Evolutionary conservation across 2,329 filamentous ascomycete genomes (phyloP).

Genomic region (Hymenoscyphus albidus): DNA sequence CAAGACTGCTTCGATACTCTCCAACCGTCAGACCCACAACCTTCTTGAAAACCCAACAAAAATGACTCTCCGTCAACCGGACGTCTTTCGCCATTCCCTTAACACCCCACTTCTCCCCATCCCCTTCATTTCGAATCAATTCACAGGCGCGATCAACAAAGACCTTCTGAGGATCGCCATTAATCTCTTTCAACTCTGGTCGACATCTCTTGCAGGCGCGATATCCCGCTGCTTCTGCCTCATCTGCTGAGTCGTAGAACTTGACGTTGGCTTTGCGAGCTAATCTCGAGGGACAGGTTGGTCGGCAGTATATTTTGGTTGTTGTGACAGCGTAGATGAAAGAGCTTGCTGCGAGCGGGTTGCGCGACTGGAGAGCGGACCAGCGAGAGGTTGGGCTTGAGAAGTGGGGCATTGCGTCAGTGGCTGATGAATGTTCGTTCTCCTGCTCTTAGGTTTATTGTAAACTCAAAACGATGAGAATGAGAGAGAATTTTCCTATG

Average conservation of each 20-base stretch:
- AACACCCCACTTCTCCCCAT: constrained; percentile 36
- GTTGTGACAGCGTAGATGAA: constrained; percentile 50
- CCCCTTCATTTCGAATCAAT: constrained; percentile 28
- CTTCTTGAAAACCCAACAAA: constrained; percentile 56
- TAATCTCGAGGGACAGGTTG: constrained; percentile 56
- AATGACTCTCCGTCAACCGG: constrained; percentile 54
- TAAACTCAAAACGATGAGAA: background rate
- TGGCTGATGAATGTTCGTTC: background rate
- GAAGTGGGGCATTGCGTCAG: constrained; percentile 13
- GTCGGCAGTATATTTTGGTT: constrained; percentile 55
- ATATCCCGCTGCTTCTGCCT: constrained; percentile 48
- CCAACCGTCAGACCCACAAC: constrained; percentile 45
- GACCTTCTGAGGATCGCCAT: constrained; percentile 41
- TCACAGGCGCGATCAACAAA: constrained; percentile 41
- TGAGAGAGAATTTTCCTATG: background rate
- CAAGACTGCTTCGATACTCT: constrained; percentile 16
- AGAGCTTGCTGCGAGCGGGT: constrained; percentile 37
- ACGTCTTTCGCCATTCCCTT: constrained; percentile 48
- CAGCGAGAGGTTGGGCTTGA: constrained; percentile 24
- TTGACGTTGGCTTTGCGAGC: constrained; percentile 57
- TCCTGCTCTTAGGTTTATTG: background rate
- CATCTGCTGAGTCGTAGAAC: constrained; percentile 46
- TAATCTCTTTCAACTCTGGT: constrained; percentile 32
- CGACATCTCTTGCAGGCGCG: constrained; percentile 56
- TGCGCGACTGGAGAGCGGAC: constrained; percentile 33